A percentile compares a stretch with the other conserved stretches of the same genome.
phyloP scores from a whole-genome alignment of 2,329 filamentous ascomycete genomes.

The Aspergillus bombycis region DNA sequence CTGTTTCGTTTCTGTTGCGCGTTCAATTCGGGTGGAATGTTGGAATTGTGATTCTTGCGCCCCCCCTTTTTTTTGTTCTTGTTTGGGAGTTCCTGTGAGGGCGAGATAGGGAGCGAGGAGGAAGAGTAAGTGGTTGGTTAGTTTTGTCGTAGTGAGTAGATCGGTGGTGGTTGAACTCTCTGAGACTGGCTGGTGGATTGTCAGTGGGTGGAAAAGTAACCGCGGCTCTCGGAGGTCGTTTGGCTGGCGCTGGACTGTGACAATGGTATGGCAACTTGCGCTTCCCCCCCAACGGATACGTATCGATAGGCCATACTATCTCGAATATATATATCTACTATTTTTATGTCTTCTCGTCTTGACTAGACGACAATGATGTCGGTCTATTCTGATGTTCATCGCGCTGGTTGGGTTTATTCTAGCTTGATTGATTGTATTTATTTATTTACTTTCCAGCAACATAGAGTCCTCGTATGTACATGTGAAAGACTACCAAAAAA shows the following conservation, averaged over 20 bases:
- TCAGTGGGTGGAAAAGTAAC: constrained; percentile 17
- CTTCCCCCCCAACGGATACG: neutral
- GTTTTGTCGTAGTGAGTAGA: neutral
- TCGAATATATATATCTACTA: neutral
- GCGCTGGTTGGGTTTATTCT: no score
- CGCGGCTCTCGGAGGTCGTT: constrained; percentile 38
- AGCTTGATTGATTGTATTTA: no score
- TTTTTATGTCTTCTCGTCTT: no score
- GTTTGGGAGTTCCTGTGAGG: neutral
- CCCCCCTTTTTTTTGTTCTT: neutral
- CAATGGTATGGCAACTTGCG: no score
- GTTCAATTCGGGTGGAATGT: neutral
- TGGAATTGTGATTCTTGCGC: neutral
- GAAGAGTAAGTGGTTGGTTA: neutral
- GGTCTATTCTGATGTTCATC: no score
- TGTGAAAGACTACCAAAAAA: neutral
- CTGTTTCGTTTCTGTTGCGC: neutral
- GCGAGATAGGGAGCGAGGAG: neutral
- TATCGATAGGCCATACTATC: neutral
- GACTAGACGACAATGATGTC: no score
- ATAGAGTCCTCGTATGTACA: neutral
- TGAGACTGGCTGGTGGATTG: constrained; percentile 4
- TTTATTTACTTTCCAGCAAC: no score
- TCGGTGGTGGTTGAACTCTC: neutral
- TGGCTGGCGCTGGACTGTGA: no score